Evolutionary conservation across 441 rosid species (phyloP), one percentile per base, ranked within the genome.

Genomic region (Croton laevigatus): DNA sequence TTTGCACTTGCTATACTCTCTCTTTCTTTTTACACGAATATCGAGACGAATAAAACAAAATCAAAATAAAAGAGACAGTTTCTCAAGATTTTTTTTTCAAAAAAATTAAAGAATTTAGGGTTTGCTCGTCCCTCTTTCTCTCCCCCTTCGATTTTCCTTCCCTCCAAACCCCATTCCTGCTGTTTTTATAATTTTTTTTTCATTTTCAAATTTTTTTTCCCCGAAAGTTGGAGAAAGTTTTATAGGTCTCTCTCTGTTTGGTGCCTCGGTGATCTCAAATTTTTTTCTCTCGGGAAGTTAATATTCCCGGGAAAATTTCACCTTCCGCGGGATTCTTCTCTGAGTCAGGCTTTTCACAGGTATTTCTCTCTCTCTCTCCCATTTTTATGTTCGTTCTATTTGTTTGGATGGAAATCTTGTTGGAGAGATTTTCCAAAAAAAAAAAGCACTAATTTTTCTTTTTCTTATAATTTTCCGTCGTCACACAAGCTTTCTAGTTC

Each of bases 121-220:
- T 79, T 83, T 71, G 73, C 13, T 51, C 67, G 14, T 76, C 53
- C 42, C 44, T 69, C 54, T 37, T 55, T n/a, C 20, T 23, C 27
- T 61, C 53, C 22, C 67, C 23, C 58, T 20, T 23, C 32, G 57
- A 69, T 55, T 75, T 79, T 68, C 77, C 70, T 69, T 75, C 77
- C 82, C 79, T 75, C 81, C 78, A 76, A 74, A 75, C 77, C 14
- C 77, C 61, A 44, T 69, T 61, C n/a, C 65, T 46, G 13, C 59
- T 37, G 14, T 55, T 27, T 23, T 12, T n/a, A n/a, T n/a, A n/a
- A n/a, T 59, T 38, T 36, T 3, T 9, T 5, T 48, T 27, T 27
- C 32, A 27, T 27, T 27, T 27, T 27, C 32, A 27, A 27, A n/a
- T n/a, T n/a, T 27, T 23, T 36, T 66, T 36, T 46, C 23, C 54